Evolutionary conservation across 345 rosid species (phyloP), one percentile per base, ranked within the genome.

Genomic region (Dipteronia sinensis): DNA sequence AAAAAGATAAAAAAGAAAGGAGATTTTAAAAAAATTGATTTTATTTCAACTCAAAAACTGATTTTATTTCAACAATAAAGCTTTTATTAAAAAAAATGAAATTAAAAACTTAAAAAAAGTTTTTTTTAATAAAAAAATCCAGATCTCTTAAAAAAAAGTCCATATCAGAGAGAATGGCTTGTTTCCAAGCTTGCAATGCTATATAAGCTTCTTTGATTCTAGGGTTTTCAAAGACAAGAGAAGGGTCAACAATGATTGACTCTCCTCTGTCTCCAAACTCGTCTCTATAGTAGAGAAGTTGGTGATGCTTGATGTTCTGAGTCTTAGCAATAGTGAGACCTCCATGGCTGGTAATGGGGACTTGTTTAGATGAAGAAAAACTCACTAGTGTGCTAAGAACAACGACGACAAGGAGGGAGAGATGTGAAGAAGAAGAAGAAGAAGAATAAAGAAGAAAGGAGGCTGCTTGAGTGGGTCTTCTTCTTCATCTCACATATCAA

Each of bases 211-310:
- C 72, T 67, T 85, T 86, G 22, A 88, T 79, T 56, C 97, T 73
- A 0, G 84, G 84, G 76, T 93, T 93, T 77, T 88, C 91, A 71
- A 93, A 93, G 46, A 79, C 68, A 10, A 93, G 85, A 17, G 90
- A 83, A 3, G 96, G 93, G 80, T 92, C 97, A 4, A 95, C 91
- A n/a, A 84, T 86, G 56, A 92, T 93, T 0, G 58, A 64, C 85
- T 92, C 98, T 0, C 98, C 98, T n/a, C 97, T 86, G 83, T 95
- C 98, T 10, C 93, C 97, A 81, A 84, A 88, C 79, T 90, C 92
- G 78, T 95, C 98, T 42, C 88, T 83, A 92, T 92, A 92, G 85
- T 89, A 95, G 56, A 93, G 98, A 27, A 93, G 97, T 86, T 95
- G 99, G 9, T 97, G 93, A 65, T 86, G 90, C 80, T 76, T 85